phyloP scores from a whole-genome alignment of 106 monocot species.

The Dendrobium officinale region DNA sequence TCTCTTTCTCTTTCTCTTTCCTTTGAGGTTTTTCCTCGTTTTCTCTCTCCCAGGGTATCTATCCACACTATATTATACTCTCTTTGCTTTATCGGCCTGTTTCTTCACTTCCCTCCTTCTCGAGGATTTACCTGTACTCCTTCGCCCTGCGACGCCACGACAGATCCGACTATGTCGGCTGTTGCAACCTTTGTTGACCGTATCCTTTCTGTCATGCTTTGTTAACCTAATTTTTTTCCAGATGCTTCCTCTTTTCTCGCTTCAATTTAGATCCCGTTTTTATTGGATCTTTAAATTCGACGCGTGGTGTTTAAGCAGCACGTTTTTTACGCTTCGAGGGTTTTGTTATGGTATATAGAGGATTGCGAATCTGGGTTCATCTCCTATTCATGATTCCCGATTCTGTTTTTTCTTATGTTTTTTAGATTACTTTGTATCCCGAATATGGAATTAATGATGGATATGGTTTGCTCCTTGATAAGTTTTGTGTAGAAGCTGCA shows the following conservation, averaged over 20 bases:
- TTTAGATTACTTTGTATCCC: background rate
- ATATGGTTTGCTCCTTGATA: conserved; percentile 4
- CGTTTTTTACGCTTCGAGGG: background rate
- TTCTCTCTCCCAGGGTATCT: too few species aligned
- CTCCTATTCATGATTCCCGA: background rate
- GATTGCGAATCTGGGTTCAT: background rate
- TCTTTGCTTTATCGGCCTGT: background rate
- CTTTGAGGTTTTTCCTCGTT: too few species aligned
- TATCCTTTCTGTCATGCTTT: conserved; percentile 26
- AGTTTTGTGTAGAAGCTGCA: conserved; percentile 28
- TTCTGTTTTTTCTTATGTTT: background rate
- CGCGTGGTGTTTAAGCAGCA: background rate
- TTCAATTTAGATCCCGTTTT: background rate
- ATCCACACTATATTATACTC: background rate
- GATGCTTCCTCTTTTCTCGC: background rate
- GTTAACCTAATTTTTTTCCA: background rate
- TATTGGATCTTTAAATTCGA: background rate
- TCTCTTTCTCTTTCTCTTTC: too few species aligned
- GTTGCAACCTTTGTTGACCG: conserved; percentile 44
- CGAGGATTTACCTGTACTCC: background rate
- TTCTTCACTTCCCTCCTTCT: background rate
- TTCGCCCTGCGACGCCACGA: too few species aligned
- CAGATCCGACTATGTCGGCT: conserved; percentile 33
- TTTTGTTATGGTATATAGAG: conserved; percentile 9
- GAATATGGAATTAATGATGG: too few species aligned